Evolutionary conservation across 352 stramenopile species (phyloP), one percentile per base, ranked within the genome.

Genomic region (Hyaloperonospora brassicae): DNA sequence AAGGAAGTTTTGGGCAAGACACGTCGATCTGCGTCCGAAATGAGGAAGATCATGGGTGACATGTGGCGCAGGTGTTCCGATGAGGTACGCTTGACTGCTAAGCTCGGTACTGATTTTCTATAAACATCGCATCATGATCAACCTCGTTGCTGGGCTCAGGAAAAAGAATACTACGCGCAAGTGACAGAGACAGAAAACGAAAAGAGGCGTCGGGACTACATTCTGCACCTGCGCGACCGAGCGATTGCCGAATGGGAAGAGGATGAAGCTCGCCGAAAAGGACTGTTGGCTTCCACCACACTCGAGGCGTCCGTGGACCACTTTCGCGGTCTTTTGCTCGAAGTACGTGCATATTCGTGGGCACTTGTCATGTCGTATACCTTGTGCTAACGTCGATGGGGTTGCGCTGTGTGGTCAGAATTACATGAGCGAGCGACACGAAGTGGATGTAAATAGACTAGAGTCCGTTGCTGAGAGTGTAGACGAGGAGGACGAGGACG

Each of bases 61-160:
- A 87, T 86, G 78, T 90, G 80, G 80, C 80, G 80, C 53, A 88
- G 84, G 52, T 84, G 73, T 57, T 82, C 72, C 2, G 80, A 90
- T 42, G 80, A 90, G 65, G 72, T 82, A 22, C 36, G 27, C 7
- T 31, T 30, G 17, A 49, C 8, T 9, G 22, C 21, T 30, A 21
- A 45, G n/a, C 30, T n/a, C 36, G n/a, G 23, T 27, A 47, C 9
- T 2, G 35, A 23, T 49, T 7, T 31, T 31, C 7, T 31, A 31
- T 8, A 31, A 31, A 31, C 27, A 31, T 4, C 36, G 14, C 14
- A 42, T 42, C n/a, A n/a, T 42, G 10, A 14, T 4, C 14, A 42
- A 21, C 52, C 5, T 25, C 17, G 47, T 58, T 49, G 12, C 11
- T 13, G 25, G 35, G 7, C 41, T 14, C 43, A 82, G 68, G 80